Evolutionary conservation across 805 yeast species (phyloP).

Genomic region (Kockiozyma suomiensis): DNA sequence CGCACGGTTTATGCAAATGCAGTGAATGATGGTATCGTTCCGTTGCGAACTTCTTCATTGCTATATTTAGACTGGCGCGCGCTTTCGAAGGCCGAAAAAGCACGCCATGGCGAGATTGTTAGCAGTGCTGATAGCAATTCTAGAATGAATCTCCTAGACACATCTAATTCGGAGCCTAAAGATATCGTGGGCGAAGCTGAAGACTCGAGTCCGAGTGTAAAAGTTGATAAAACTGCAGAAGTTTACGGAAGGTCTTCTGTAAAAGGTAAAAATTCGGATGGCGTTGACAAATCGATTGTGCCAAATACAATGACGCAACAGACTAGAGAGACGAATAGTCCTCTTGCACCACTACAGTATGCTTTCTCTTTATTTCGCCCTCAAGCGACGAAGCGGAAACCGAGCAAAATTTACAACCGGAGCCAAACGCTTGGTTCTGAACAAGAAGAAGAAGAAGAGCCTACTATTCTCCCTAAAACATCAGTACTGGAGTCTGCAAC

Average conservation of each 20-base stretch:
- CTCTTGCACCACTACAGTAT: constrained; percentile 30
- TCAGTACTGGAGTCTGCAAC: constrained; percentile 80
- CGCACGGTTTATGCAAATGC: constrained; percentile 89
- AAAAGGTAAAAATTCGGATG: not conserved
- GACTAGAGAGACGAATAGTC: not conserved
- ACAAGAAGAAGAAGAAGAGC: constrained; percentile 26
- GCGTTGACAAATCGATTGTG: not conserved
- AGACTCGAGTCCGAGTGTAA: not conserved
- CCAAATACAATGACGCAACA: constrained; percentile 2
- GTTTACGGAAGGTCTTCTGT: not conserved
- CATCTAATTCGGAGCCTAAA: not conserved
- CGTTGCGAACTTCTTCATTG: constrained; percentile 81
- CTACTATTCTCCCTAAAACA: constrained; percentile 56
- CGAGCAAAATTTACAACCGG: constrained; percentile 37
- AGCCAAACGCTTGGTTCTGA: constrained; percentile 36
- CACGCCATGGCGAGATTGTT: constrained; percentile 35
- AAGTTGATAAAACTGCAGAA: not conserved
- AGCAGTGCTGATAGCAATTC: not conserved
- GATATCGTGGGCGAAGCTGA: constrained; percentile 1
- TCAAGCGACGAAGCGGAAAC: constrained; percentile 37
- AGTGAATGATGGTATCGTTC: constrained; percentile 93
- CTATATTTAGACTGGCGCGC: constrained; percentile 86
- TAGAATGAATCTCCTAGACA: constrained; percentile 21
- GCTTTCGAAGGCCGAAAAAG: constrained; percentile 53
- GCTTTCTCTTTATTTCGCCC: constrained; percentile 41